phyloP scores from a whole-genome alignment of 306 rosid genomes.

The Castanospermum australe region DNA sequence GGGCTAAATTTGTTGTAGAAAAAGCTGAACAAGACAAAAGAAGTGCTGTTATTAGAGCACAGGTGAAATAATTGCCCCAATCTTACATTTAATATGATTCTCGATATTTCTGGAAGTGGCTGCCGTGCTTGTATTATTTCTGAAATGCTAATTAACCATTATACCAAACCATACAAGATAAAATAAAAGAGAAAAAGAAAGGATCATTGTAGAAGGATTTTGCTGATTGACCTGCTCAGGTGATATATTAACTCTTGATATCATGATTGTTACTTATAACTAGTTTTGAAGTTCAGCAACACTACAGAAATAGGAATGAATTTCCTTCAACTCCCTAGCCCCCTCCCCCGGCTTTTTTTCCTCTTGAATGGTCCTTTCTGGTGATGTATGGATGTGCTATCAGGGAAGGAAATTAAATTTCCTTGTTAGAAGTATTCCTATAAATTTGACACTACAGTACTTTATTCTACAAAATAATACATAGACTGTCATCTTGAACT shows the following conservation, averaged over 20 bases:
- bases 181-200: neutral
- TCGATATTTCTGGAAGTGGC: neutral
- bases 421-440: neutral
- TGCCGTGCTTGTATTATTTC: neutral
- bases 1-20: conserved; percentile 89
- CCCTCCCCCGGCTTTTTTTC: neutral
- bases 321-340: neutral
- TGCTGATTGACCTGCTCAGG: neutral
- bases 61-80: conserved; percentile 44
- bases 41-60: conserved; percentile 83
- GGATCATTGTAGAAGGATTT: neutral
- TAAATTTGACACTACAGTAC: neutral
- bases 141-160: neutral
- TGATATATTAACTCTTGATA: neutral
- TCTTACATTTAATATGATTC: neutral
- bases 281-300: neutral
- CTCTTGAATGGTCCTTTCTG: neutral
- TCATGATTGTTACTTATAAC: neutral
- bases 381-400: neutral
- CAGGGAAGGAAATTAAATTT: neutral
- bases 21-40: conserved; percentile 88
- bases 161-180: neutral
- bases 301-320: neutral
- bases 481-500: too few species aligned
- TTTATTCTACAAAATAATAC: neutral